Evolutionary conservation across 441 rosid genomes (phyloP), one percentile per base, ranked within the genome.

Genomic region (Populus tomentosa): DNA sequence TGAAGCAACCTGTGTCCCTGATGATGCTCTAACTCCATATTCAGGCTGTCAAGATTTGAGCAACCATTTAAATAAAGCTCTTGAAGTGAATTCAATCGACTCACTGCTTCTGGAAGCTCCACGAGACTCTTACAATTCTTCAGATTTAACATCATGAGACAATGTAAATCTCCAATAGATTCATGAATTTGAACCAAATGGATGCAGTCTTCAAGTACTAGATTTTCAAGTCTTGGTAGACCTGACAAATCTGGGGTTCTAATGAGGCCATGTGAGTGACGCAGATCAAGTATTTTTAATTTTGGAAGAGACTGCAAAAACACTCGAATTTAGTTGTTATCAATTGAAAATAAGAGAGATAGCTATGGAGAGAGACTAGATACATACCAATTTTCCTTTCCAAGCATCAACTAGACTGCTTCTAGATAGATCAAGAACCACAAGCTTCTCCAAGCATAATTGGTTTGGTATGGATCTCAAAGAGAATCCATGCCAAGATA

Each of bases 1-100:
- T 8, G 8, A 16, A 64, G 62, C 7, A 35, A 71, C 75, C n/a
- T 80, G 13, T 83, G 76, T 75, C 46, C 16, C 6, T 23, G 81
- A 64, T 56, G n/a, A 50, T 75, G 67, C 67, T 4, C 61, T 33
- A 64, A 0, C 62, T 74, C 69, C 1, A 36, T 20, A 1, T 35
- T 56, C 5, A 65, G 26, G 26, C 21, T 24, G 9, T 74, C 2
- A 3, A 86, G 82, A 68, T 62, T 75, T 13, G 72, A 74, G 32
- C 87, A 82, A 2, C 74, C 33, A 11, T 7, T 2, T 6, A 75
- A 56, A 8, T 11, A 10, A 13, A 86, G 81, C 42, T 71, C 66
- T 33, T 26, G 64, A 1, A 84, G 82, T 24, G 80, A 80, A 66
- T 38, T 64, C 16, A 86, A 28, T 40, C 73, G 36, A 63, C 61